A percentile compares a stretch with the other conserved stretches of the same genome.
Evolutionary conservation across 2,329 filamentous ascomycete genomes (phyloP).

Genomic region (Colletotrichum musicola): DNA sequence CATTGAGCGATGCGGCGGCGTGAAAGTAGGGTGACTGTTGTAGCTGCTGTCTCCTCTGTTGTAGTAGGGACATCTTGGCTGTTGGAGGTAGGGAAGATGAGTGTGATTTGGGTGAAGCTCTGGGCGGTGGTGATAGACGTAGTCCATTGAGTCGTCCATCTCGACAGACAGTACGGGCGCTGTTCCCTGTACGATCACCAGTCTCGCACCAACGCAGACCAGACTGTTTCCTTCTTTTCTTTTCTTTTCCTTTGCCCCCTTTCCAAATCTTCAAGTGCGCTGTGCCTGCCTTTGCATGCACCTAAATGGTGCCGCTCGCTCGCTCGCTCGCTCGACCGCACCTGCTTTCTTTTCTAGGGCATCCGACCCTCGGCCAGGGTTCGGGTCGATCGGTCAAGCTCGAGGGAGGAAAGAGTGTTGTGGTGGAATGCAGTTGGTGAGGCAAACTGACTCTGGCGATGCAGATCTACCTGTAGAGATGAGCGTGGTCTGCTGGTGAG

Average conservation of each 20-base stretch:
- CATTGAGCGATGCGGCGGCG: slow-evolving; percentile 21
- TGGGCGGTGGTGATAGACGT: slow-evolving; percentile 29
- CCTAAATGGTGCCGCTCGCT: slow-evolving; percentile 9
- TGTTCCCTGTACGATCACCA: not conserved
- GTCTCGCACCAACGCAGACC: not conserved
- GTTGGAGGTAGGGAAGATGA: slow-evolving; percentile 23
- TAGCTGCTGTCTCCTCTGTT: slow-evolving; percentile 6
- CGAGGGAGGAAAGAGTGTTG: not conserved
- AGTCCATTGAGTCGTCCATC: slow-evolving; percentile 37
- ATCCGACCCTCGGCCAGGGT: not conserved
- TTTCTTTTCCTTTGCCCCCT: not conserved
- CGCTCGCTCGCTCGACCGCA: slow-evolving; percentile 13
- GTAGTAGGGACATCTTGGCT: slow-evolving; percentile 26
- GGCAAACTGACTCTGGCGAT: not conserved
- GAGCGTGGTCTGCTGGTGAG: slow-evolving; percentile 8
- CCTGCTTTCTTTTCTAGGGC: not conserved
- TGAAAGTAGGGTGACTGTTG: slow-evolving; percentile 4
- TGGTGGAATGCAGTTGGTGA: slow-evolving; percentile 10
- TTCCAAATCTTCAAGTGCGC: not conserved
- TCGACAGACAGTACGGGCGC: not conserved
- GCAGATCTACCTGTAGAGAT: not conserved
- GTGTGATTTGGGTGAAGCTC: slow-evolving; percentile 24
- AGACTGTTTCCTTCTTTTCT: not conserved
- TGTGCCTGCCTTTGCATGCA: slow-evolving; percentile 12
- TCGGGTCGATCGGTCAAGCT: not conserved